Conservation (phyloP, 345 rosid species). For the Hevea brasiliensis region DNA sequence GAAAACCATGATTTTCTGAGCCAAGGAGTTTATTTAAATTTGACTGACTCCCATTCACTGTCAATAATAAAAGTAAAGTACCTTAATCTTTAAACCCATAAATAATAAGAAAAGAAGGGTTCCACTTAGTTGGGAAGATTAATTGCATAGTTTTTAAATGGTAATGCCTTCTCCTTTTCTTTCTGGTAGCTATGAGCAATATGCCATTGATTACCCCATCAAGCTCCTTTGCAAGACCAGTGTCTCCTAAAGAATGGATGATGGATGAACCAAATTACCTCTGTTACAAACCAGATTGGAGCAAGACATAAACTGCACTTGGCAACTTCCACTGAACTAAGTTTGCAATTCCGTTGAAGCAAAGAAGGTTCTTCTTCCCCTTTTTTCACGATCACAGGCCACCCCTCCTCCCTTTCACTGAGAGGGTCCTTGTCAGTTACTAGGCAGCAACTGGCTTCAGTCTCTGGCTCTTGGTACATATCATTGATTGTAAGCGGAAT, state of each 20-base stretch:
- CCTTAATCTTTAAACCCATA: not conserved
- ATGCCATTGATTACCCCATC: not conserved
- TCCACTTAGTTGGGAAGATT: not conserved
- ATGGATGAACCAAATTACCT: conserved; percentile 35
- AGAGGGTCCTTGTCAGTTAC: conserved; percentile 38
- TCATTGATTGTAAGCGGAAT: conserved; percentile 44
- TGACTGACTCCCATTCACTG: not conserved
- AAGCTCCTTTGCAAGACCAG: not conserved
- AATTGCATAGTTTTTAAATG: not conserved
- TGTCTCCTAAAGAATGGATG: not conserved
- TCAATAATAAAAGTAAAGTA: not conserved
- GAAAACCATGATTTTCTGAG: not conserved
- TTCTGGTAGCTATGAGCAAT: not conserved
- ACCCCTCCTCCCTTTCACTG: conserved; percentile 48
- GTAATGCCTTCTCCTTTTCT: not conserved
- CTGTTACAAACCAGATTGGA: conserved; percentile 68
- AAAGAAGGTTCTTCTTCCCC: conserved; percentile 35
- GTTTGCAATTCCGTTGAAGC: conserved; percentile 19
- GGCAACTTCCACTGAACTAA: conserved; percentile 40
- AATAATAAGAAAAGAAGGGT: not conserved
- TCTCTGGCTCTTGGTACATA: conserved; percentile 18
- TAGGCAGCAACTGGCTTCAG: conserved; percentile 24
- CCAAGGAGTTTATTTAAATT: not conserved
- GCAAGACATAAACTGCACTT: conserved; percentile 54
- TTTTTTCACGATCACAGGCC: conserved; percentile 32